Evolutionary conservation across 495 filamentous ascomycete species (phyloP).

Genomic region (Clohesyomyces aquaticus): DNA sequence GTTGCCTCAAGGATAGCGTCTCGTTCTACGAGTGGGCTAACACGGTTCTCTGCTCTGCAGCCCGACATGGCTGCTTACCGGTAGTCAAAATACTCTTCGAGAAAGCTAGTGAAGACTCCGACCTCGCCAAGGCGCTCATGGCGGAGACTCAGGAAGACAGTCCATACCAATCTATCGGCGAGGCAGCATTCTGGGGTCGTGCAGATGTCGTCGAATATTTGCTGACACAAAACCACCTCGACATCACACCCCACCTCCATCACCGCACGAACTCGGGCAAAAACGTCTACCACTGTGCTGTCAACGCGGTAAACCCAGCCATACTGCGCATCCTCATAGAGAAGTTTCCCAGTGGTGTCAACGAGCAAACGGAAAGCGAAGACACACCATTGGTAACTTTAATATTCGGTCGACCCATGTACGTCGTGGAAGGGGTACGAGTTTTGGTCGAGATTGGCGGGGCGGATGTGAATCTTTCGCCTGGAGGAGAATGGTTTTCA

Average conservation of each 20-base stretch:
- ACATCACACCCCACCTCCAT: conserved; percentile 9
- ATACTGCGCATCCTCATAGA: conserved; percentile 1
- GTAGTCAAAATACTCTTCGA: conserved; percentile 5
- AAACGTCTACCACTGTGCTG: conserved; percentile 8
- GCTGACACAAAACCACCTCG: conserved; percentile 10
- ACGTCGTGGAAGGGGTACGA: neutral
- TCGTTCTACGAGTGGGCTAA: conserved; percentile 6
- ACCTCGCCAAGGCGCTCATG: neutral
- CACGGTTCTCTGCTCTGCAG: conserved; percentile 11
- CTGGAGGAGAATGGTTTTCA: conserved; percentile 2
- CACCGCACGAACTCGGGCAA: neutral
- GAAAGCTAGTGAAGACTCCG: conserved; percentile 2
- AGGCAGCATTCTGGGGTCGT: conserved; percentile 11
- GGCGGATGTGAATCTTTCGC: conserved; percentile 8
- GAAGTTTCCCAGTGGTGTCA: conserved; percentile 3
- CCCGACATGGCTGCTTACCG: neutral
- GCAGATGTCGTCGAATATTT: conserved; percentile 12
- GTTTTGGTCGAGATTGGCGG: conserved; percentile 3
- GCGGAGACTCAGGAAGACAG: neutral
- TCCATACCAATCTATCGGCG: conserved; percentile 9
- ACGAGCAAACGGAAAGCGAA: conserved; percentile 5
- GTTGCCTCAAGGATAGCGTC: neutral
- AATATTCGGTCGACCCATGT: neutral
- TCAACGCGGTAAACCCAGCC: conserved; percentile 1
- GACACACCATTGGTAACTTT: conserved; percentile 3